These are phyloP conservation scores for Protostelium mycophagum DNA, from an alignment of 78 protist species.

Conservation along the genomic window DNA sequence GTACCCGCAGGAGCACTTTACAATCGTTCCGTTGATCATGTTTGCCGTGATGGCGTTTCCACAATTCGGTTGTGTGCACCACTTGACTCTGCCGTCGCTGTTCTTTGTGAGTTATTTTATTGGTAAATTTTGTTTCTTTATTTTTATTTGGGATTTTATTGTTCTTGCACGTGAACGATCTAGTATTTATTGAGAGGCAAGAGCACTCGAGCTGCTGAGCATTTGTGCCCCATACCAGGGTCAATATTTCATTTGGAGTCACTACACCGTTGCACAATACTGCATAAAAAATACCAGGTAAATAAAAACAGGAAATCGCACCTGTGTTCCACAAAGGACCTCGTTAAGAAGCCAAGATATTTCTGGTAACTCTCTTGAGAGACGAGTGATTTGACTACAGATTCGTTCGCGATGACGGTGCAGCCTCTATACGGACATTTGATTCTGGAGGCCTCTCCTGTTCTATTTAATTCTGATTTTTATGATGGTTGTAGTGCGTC, in stretches of 20 bases:
- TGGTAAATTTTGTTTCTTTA: constrained; percentile 28
- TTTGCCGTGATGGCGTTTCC: constrained; percentile 26
- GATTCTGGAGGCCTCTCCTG: neutral
- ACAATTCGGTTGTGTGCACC: constrained; percentile 55
- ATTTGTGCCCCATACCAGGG: no score
- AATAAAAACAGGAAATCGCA: no score
- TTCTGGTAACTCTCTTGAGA: neutral
- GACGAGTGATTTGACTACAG: neutral
- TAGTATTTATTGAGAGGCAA: no score
- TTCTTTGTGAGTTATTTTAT: constrained; percentile 30
- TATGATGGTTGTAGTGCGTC: no score
- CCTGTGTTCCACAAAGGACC: neutral
- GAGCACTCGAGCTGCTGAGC: no score
- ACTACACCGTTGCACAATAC: no score
- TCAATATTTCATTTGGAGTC: no score
- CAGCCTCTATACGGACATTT: neutral
- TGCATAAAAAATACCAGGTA: no score
- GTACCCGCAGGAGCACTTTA: constrained; percentile 45
- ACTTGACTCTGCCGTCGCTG: constrained; percentile 21
- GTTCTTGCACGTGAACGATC: no score
- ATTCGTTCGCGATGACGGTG: neutral
- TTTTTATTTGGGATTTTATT: no score
- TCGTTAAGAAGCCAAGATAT: neutral
- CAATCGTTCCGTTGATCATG: constrained; percentile 25
- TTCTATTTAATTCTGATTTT: no score